Percentiles rank a stretch among this genome's conserved stretches.
Conservation (phyloP, 2,329 filamentous ascomycete species). For the Colletotrichum sp. region DNA sequence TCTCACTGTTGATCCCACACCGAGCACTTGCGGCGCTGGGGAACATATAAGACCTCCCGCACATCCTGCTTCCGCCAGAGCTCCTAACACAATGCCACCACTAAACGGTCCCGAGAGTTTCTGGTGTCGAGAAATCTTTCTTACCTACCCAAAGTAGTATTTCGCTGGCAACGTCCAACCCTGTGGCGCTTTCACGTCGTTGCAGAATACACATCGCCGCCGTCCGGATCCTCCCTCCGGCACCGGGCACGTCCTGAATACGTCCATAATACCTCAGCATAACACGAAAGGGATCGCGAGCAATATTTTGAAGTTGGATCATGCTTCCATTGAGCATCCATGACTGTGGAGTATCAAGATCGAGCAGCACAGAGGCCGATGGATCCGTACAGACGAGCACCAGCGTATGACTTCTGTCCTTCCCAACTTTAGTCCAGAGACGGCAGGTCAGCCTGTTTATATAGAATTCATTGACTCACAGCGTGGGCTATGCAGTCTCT, state of each 20-base stretch:
- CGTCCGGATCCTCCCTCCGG: not conserved
- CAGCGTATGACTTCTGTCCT: not conserved
- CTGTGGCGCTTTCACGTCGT: not conserved
- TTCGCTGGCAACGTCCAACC: not conserved
- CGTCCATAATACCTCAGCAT: not conserved
- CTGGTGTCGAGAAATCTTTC: not conserved
- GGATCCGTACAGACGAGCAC: not conserved
- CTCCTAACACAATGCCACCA: not conserved
- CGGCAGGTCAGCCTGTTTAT: not conserved
- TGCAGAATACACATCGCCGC: not conserved
- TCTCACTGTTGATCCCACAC: not conserved
- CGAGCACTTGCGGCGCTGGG: not conserved
- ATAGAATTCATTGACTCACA: not conserved
- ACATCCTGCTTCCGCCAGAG: not conserved
- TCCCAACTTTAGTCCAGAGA: not conserved
- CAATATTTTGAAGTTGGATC: not conserved
- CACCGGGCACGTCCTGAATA: not conserved
- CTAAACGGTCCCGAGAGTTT: not conserved
- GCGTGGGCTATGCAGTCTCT: not conserved
- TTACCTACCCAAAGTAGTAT: not conserved
- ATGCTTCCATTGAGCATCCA: accelerated
- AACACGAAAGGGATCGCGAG: not conserved
- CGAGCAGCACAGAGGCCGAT: not conserved
- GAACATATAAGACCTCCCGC: accelerated
- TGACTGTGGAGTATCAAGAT: not conserved